A percentile compares a stretch with the other conserved stretches of the same genome.
phyloP scores from a whole-genome alignment of 2,329 filamentous ascomycete species.

The Diaporthe nobilis region DNA sequence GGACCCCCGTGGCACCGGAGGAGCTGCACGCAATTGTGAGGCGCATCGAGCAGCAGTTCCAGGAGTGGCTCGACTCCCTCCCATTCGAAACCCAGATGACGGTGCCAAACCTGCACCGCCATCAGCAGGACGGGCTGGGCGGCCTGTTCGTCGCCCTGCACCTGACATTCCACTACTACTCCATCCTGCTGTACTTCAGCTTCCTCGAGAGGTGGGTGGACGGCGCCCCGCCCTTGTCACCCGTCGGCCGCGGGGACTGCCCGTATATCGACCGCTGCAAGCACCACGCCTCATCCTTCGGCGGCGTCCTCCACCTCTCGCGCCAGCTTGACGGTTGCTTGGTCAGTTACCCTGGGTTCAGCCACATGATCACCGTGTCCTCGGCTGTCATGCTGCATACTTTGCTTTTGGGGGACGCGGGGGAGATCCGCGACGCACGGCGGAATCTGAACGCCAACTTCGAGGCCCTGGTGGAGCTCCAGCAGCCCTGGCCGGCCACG shows the following conservation, averaged over 20 bases:
- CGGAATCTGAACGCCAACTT: background rate
- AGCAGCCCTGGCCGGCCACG: background rate
- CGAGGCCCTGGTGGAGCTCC: conserved; percentile 1
- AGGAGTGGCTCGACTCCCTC: conserved; percentile 42
- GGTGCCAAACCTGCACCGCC: conserved; percentile 44
- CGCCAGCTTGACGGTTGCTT: background rate
- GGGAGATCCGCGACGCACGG: background rate
- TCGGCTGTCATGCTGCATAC: background rate
- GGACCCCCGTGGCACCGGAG: conserved; percentile 28
- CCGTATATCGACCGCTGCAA: conserved; percentile 46
- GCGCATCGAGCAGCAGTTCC: conserved; percentile 37
- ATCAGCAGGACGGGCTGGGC: conserved; percentile 48
- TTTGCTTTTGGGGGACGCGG: background rate
- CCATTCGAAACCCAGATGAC: conserved; percentile 37
- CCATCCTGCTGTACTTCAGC: conserved; percentile 55
- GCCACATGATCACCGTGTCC: background rate
- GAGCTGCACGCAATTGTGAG: conserved; percentile 30
- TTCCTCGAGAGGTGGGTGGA: conserved; percentile 49
- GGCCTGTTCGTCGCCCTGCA: conserved; percentile 54
- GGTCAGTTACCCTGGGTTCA: background rate
- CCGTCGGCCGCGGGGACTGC: background rate
- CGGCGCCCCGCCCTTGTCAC: background rate
- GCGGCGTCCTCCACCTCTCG: conserved; percentile 42
- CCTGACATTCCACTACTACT: conserved; percentile 55
- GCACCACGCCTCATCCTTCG: conserved; percentile 49